Percentiles rank a stretch among this genome's conserved stretches.
Evolutionary conservation across 331 rosid species (phyloP).

Genomic region (Acacia pycnantha): DNA sequence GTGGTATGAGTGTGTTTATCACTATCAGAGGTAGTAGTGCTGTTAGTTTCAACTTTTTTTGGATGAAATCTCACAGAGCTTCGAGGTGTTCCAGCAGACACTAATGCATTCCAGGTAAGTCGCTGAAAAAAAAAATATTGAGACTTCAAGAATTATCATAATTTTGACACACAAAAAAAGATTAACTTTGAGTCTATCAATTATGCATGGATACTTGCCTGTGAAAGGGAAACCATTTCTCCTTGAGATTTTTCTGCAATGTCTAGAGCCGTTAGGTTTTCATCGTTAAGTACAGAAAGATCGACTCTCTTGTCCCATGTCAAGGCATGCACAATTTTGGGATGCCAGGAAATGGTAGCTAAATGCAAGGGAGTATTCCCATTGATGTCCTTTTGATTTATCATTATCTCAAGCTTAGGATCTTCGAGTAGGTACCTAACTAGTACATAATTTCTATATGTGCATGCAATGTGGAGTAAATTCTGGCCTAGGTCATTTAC

Average conservation of each 20-base stretch:
- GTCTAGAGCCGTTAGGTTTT: too few relatives aligned
- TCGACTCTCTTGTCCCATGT: too few relatives aligned
- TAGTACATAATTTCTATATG: not conserved
- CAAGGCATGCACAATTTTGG: too few relatives aligned
- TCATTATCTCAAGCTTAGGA: not conserved
- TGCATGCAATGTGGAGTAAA: not conserved
- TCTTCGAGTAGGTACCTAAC: not conserved
- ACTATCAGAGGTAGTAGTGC: too few relatives aligned
- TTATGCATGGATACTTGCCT: not conserved
- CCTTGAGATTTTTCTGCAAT: too few relatives aligned
- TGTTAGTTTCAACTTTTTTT: too few relatives aligned
- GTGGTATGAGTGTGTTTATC: too few relatives aligned
- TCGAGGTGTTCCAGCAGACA: not conserved
- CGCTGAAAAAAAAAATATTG: not conserved
- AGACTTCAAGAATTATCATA: not conserved
- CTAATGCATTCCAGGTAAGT: constrained; percentile 22
- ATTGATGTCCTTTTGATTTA: too few relatives aligned
- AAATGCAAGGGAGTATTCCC: too few relatives aligned
- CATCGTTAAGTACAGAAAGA: too few relatives aligned
- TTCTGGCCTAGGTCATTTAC: not conserved
- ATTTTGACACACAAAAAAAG: not conserved
- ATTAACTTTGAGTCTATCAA: not conserved
- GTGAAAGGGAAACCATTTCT: too few relatives aligned
- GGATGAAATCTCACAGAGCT: not conserved
- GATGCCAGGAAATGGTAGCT: too few relatives aligned